Evolutionary conservation across 371 early-diverging fungal genomes (phyloP).

Genomic region (Batkoa obscura): DNA sequence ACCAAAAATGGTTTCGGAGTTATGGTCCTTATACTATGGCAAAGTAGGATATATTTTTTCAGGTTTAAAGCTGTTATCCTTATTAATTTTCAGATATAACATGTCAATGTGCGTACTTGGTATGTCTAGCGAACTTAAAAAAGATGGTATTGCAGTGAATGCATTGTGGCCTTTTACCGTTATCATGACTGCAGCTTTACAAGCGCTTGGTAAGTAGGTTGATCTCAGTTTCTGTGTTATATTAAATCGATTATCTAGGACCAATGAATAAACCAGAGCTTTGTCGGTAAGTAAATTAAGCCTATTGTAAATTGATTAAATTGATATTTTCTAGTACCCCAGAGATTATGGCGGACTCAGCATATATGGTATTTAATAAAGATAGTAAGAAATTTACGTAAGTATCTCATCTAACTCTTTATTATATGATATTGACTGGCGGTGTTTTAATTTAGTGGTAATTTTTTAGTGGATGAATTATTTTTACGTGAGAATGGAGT

Average conservation of each 20-base stretch:
- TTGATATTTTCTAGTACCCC: slow-evolving; percentile 15
- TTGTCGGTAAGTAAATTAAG: background rate
- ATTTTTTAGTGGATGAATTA: slow-evolving; percentile 56
- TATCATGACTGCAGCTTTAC: slow-evolving; percentile 53
- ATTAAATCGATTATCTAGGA: slow-evolving; percentile 5
- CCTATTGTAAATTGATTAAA: too few species aligned
- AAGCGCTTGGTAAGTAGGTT: slow-evolving; percentile 16
- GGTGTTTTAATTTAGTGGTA: slow-evolving; percentile 20
- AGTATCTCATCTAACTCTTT: background rate
- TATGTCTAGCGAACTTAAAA: slow-evolving; percentile 40
- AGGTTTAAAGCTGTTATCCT: background rate
- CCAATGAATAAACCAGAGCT: background rate
- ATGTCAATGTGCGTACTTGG: slow-evolving; percentile 59
- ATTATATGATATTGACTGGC: background rate
- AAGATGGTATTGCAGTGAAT: slow-evolving; percentile 50
- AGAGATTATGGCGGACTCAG: slow-evolving; percentile 72
- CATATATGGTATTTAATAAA: slow-evolving; percentile 33
- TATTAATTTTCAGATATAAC: slow-evolving; percentile 14
- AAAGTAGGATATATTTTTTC: slow-evolving; percentile 21
- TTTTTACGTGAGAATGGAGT: slow-evolving; percentile 42
- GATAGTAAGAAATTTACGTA: slow-evolving; percentile 23
- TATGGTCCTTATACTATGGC: slow-evolving; percentile 56
- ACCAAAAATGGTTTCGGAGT: slow-evolving; percentile 38
- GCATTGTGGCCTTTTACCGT: slow-evolving; percentile 62
- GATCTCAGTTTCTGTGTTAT: too few species aligned